Base-by-base conservation (phyloP, 306 rosid genomes). In the Quercus dentata region DNA sequence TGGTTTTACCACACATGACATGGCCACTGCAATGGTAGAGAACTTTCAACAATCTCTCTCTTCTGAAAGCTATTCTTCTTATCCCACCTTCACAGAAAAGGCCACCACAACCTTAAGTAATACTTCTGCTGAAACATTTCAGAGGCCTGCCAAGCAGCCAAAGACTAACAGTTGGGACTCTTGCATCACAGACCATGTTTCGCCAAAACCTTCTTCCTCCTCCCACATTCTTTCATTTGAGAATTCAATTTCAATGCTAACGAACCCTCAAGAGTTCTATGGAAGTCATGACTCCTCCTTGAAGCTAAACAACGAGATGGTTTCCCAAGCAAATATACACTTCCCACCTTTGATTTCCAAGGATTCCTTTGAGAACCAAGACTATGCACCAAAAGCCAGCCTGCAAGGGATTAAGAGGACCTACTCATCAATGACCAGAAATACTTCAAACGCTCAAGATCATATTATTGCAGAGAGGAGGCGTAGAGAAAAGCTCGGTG, bases 381-480 rank as follows among this genome's bases (percentile, higher is more conserved):
- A 28, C 35, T 21, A 8, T 30, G 82, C 67, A 31, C 20, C 84
- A 33, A 82, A 77, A 74, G 10, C 81, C 69, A 67, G 67, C 2
- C 80, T 49, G 54, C 54, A 80, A 3, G 82, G 58, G 17, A 56
- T 35, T 27, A 94, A 87, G 75, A 85, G 83, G 75, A 70, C 88
- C 31, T 52, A 12, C 54, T 38, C 82, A 44, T 38, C 82, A 44
- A 38, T 81, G 69, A 75, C 55, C 17, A 83, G 87, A 82, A 59
- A 76, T 41, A 75, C 78, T 18, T 74, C 86, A 58, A 79, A 86
- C 57, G 83, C 87, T 67, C 94, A 90, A 64, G 98, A 89, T 38
- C 98, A 92, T 80, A 83, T 94, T 71, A 79, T 94, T 70, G 96
- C 97, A 0, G 98, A 94, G 75, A 86, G 98, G 71, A 92, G 84